phyloP scores from a whole-genome alignment of 257 asterid species.

The Ballota nigra region DNA sequence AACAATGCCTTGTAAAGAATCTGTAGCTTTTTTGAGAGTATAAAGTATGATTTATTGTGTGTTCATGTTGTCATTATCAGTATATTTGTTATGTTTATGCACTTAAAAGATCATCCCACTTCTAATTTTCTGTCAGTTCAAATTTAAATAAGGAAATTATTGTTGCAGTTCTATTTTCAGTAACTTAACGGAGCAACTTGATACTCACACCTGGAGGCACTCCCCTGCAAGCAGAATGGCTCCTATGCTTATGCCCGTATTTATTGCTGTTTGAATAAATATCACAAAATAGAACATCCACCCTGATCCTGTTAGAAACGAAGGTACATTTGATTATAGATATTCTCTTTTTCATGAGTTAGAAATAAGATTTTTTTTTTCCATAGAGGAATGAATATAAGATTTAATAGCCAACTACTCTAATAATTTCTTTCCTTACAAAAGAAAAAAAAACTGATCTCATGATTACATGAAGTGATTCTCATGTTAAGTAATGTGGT shows the following conservation, averaged over 20 bases:
- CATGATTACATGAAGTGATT: constrained; percentile 1
- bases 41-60: neutral
- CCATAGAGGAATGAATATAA: neutral
- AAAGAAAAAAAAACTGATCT: neutral
- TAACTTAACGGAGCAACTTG: neutral
- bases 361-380: neutral
- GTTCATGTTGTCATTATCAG: neutral
- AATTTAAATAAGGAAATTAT: neutral
- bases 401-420: neutral
- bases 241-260: constrained; percentile 91
- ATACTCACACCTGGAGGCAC: constrained; percentile 76
- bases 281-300: constrained; percentile 95
- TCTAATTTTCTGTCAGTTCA: neutral
- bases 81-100: neutral
- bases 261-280: constrained; percentile 87
- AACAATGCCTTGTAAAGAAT: neutral
- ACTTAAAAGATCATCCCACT: neutral
- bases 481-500: neutral
- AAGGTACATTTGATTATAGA: neutral
- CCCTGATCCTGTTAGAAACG: constrained; percentile 61
- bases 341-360: neutral
- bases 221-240: constrained; percentile 84
- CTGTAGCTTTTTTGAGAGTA: too few relatives aligned
- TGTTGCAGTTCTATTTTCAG: neutral
- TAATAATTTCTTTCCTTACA: neutral